Conservation (phyloP, 192 early-diverging fungal species). For the Phycomyces blakesleeanus region DNA sequence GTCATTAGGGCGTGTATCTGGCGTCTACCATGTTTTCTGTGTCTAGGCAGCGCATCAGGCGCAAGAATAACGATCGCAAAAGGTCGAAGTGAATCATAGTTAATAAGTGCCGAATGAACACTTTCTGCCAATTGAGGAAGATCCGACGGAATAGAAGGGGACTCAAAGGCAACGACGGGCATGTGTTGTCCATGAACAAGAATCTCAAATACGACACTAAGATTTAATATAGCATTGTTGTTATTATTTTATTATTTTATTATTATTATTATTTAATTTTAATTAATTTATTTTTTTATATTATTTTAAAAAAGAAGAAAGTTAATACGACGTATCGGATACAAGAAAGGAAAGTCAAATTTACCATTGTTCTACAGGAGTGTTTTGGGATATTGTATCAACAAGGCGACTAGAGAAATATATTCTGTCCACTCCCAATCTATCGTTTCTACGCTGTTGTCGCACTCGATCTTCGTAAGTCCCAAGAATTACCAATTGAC, state of each 20-base stretch:
- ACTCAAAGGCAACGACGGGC: slow-evolving; percentile 67
- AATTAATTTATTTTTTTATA: no score
- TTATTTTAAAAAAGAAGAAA: background rate
- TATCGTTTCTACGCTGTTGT: slow-evolving; percentile 27
- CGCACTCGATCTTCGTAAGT: slow-evolving; percentile 70
- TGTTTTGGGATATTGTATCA: slow-evolving; percentile 20
- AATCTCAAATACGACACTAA: slow-evolving; percentile 60
- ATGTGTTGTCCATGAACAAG: slow-evolving; percentile 64
- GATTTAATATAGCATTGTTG: no score
- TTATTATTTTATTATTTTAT: background rate
- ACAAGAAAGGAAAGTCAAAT: background rate
- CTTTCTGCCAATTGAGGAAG: slow-evolving; percentile 52
- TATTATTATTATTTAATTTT: no score
- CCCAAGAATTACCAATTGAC: slow-evolving; percentile 68
- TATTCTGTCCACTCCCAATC: slow-evolving; percentile 10
- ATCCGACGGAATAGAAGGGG: slow-evolving; percentile 44
- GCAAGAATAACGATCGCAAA: slow-evolving; percentile 58
- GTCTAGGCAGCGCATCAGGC: slow-evolving; percentile 58
- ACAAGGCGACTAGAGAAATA: slow-evolving; percentile 32
- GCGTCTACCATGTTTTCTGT: slow-evolving; percentile 62
- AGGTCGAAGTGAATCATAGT: slow-evolving; percentile 54
- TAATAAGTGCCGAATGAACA: slow-evolving; percentile 47
- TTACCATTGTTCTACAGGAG: slow-evolving; percentile 41
- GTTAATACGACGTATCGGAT: background rate
- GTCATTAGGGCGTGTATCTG: slow-evolving; percentile 60